These are phyloP conservation scores for Torulaspora microellipsoides DNA, from an alignment of 805 yeast genomes.

Conservation along the genomic window DNA sequence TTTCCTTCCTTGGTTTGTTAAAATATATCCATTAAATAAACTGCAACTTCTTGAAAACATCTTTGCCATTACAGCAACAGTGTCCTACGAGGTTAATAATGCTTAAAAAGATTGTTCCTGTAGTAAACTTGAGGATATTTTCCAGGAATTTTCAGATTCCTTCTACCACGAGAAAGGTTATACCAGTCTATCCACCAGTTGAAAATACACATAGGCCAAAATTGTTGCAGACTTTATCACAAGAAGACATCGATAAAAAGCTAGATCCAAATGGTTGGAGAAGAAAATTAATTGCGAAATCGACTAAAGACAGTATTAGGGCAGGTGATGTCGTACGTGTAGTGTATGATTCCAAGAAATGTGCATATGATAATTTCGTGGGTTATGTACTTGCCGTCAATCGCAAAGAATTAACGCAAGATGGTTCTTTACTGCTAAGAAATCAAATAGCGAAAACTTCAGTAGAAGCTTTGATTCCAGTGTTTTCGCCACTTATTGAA, in stretches of 20 bases:
- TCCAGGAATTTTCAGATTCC: conserved; percentile 19
- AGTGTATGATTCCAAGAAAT: conserved; percentile 53
- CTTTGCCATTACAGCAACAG: too few relatives aligned
- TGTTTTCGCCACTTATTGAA: conserved; percentile 73
- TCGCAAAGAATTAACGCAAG: conserved; percentile 53
- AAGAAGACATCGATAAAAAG: conserved; percentile 45
- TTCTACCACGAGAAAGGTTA: conserved; percentile 18
- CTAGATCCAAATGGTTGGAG: conserved; percentile 74
- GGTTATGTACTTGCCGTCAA: conserved; percentile 80
- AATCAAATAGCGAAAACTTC: conserved; percentile 80
- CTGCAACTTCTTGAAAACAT: too few relatives aligned
- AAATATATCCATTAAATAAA: too few relatives aligned
- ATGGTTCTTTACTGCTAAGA: conserved; percentile 74
- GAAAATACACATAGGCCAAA: conserved; percentile 9
- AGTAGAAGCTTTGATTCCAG: conserved; percentile 75
- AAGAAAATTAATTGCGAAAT: conserved; percentile 47
- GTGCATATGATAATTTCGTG: conserved; percentile 56
- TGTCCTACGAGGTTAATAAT: neutral
- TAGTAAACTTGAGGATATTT: neutral
- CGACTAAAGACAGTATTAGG: conserved; percentile 49
- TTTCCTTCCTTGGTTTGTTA: too few relatives aligned
- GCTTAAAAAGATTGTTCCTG: conserved; percentile 2
- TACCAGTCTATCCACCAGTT: conserved; percentile 33
- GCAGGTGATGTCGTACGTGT: conserved; percentile 83
- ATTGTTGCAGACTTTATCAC: conserved; percentile 14